Evolutionary conservation across 1,139 yeast genomes (phyloP).

Genomic region (Zygosaccharomyces sapae): DNA sequence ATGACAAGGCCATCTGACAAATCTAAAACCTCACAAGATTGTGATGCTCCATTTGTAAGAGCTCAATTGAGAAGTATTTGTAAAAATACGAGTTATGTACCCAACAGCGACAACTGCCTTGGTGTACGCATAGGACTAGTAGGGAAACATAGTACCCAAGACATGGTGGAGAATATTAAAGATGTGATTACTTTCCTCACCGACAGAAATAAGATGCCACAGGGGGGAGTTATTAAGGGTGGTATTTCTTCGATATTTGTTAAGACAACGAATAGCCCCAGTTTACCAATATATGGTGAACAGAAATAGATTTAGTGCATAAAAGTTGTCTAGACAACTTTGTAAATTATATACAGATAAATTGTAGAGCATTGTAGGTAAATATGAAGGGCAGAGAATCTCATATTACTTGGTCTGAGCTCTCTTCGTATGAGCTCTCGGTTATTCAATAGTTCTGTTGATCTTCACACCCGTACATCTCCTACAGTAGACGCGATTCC

Average conservation of each 20-base stretch:
- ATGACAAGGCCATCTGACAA: constrained; percentile 50
- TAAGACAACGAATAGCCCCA: constrained; percentile 60
- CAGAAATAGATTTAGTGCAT: background rate
- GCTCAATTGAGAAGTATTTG: constrained; percentile 62
- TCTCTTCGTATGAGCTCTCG: too few relatives aligned
- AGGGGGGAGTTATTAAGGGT: constrained; percentile 53
- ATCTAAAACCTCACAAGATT: constrained; percentile 25
- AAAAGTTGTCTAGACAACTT: background rate
- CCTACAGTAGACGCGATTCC: background rate
- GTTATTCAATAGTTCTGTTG: background rate
- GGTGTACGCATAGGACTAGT: constrained; percentile 49
- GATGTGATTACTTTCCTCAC: constrained; percentile 51
- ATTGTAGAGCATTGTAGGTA: background rate
- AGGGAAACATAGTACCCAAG: constrained; percentile 40
- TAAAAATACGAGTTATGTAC: constrained; percentile 55
- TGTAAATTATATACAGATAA: background rate
- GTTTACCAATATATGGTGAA: constrained; percentile 44
- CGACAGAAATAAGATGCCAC: constrained; percentile 47
- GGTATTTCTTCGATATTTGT: constrained; percentile 50
- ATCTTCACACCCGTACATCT: background rate
- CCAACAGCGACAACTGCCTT: constrained; percentile 48
- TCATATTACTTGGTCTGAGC: background rate
- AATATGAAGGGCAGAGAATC: too few relatives aligned
- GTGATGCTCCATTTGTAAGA: constrained; percentile 55
- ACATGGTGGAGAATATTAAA: constrained; percentile 52